Base-by-base conservation (phyloP, 805 yeast species). In the Yamadazyma scolyti region DNA sequence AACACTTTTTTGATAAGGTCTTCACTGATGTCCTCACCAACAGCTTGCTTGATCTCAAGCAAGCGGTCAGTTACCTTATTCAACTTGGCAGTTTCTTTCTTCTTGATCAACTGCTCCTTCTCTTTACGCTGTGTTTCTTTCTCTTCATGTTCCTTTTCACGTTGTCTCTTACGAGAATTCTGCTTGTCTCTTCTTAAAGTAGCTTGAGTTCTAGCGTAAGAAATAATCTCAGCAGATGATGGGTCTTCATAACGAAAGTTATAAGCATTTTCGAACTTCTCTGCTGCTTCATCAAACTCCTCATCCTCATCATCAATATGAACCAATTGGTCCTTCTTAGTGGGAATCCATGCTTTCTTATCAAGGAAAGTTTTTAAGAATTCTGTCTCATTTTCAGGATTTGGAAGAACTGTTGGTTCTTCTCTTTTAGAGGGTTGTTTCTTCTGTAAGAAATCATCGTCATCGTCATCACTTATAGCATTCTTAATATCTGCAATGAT, bases 211-310 rank as follows among this genome's bases (percentile, higher is more conserved):
- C 98, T 87, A 2, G 97, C 97, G 64, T 90, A 93, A 11, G 95
- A 82, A 12, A 89, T 82, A 56, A 93, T 85, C 49, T 90, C 96
- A 0, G 90, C 86, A 5, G 96, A 74, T 43, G 79, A 77, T 10
- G 95, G 88, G 48, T 89, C 97, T 59, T 93, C 98, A 54, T 75
- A 93, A 54, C 98, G 75, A 70, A 90, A 90, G 51, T 93, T 93
- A 61, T 89, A 90, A 0, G 95, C 96, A 41, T 78, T 77, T 58
- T 93, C 98, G 48, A 86, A 88, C 48, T 77, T 67, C 47, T 93
- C 98, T 5, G 83, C 96, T 2, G 94, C 93, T 25, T 86, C 84
- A 28, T 90, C 97, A 50, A 89, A 89, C 33, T 84, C 93, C 28
- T 82, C 90, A 34, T 75, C 85, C 20, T 71, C 68, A 43, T 69